Percentiles rank a stretch among this genome's conserved stretches.
These are phyloP conservation scores for Panicum hallii DNA, from an alignment of 202 grass and related monocot genomes.

Conservation along the genomic window DNA sequence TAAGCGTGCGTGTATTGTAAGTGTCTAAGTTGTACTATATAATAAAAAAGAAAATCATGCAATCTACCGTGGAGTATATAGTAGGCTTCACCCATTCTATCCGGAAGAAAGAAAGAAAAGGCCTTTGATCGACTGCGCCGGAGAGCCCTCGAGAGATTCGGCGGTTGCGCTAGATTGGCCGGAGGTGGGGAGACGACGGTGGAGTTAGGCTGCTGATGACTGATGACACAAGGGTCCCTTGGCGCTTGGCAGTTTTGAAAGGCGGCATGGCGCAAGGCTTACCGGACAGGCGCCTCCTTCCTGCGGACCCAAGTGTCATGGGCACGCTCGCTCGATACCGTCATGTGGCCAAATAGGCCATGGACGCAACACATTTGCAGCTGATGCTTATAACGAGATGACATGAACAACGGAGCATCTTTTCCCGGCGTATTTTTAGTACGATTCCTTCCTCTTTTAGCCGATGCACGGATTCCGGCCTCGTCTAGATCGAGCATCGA, in stretches of 20 bases:
- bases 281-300: not conserved
- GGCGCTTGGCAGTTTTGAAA: constrained; percentile 16
- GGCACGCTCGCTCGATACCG: not conserved
- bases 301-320: constrained; percentile 7
- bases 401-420: not conserved
- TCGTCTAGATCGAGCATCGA: constrained; percentile 35
- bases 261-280: not conserved
- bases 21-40: too few relatives aligned
- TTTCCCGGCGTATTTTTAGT: constrained; percentile 14
- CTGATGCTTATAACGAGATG: not conserved
- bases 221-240: not conserved
- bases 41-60: too few relatives aligned
- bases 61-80: too few relatives aligned
- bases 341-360: constrained; percentile 23
- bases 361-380: not conserved
- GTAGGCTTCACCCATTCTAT: too few relatives aligned
- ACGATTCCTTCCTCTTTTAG: constrained; percentile 50
- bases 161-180: constrained; percentile 25
- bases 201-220: constrained; percentile 34
- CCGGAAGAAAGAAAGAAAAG: too few relatives aligned
- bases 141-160: not conserved
- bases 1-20: too few relatives aligned
- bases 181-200: not conserved
- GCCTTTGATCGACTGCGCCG: not conserved
- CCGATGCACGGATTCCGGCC: not conserved